Base-by-base conservation (phyloP, 139 green algal genomes). In the Haematococcus sp. region DNA sequence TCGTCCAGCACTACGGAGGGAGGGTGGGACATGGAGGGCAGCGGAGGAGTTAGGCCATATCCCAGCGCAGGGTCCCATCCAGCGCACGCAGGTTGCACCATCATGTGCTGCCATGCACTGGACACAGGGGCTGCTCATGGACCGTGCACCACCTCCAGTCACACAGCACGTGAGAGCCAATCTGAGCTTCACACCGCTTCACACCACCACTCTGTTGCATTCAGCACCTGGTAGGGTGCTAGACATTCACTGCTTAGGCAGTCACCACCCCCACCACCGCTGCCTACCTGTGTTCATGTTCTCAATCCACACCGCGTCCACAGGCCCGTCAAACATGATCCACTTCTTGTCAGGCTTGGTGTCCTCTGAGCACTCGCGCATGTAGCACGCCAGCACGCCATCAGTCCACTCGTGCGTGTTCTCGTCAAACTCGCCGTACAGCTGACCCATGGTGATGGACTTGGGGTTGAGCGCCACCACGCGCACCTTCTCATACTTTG, bases 371-470 rank as follows among this genome's bases (percentile, higher is more conserved):
- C 80, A 88, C 64, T 91, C 88, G 43, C 89, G 81, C 89, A 94
- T 94, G 86, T 94, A 91, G 81, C 84, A 91, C 22, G 88, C 88
- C 28, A 94, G 84, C 67, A 94, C 87, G 51, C 89, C 89, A 64
- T 94, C 89, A 40, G 86, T 93, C 89, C 89, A 94, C 79, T 94
- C 89, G 78, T 93, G 89, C 32, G 89, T 94, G 80, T 88, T 87
- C 23, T 88, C 77, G 73, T 94, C 89, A 70, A 94, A 94, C 76
- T 94, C 86, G 64, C 89, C 89, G 76, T 94, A 94, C 78, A 94
- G 84, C 83, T 94, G 89, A 11, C 88, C 88, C 84, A 93, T 90
- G 28, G 88, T 93, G 80, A 94, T 90, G 55, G 77, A 81, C 83
- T 94, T 94, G 67, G 89, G 89, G 84, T 94, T 94, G 31, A 94